Percentiles rank a stretch among this genome's conserved stretches.
Evolutionary conservation across 495 filamentous ascomycete genomes (phyloP).

Genomic region (Paragyromitra xinjiangensis): DNA sequence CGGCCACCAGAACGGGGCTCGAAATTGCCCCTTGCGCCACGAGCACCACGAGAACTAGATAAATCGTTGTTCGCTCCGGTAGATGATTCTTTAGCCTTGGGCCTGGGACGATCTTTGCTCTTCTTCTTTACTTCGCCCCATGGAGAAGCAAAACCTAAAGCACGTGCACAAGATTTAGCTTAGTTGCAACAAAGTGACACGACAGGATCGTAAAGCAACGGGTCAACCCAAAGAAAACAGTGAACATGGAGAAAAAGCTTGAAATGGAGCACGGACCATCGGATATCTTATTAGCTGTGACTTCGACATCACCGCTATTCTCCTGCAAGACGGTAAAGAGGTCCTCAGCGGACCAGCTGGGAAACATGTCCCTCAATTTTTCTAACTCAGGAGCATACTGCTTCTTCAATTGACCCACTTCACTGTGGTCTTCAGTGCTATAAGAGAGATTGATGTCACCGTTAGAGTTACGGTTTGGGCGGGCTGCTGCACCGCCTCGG

Average conservation of each 20-base stretch:
- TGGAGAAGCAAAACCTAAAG: constrained; percentile 82
- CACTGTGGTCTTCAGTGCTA: constrained; percentile 82
- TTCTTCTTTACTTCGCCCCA: constrained; percentile 97
- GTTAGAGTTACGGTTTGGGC: constrained; percentile 73
- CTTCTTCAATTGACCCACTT: constrained; percentile 90
- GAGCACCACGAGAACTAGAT: constrained; percentile 62
- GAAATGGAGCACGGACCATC: constrained; percentile 71
- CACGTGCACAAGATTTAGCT: constrained; percentile 36
- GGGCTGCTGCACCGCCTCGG: constrained; percentile 72
- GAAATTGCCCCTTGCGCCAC: constrained; percentile 36
- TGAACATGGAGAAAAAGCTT: constrained; percentile 43
- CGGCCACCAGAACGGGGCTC: constrained; percentile 73
- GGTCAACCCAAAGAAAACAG: constrained; percentile 18
- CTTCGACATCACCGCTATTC: constrained; percentile 84
- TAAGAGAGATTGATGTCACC: constrained; percentile 68
- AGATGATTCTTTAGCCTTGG: constrained; percentile 80
- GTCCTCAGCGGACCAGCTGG: constrained; percentile 90
- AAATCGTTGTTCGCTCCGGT: constrained; percentile 64
- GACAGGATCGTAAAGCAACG: constrained; percentile 27
- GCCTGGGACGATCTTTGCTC: constrained; percentile 79
- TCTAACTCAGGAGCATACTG: constrained; percentile 77
- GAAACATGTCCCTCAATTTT: constrained; percentile 87
- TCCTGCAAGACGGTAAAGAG: constrained; percentile 90
- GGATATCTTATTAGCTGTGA: constrained; percentile 85
- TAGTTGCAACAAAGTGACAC: constrained; percentile 24